Evolutionary conservation across 1,139 yeast genomes (phyloP).

Genomic region (Saccharomycopsis hybrid): DNA sequence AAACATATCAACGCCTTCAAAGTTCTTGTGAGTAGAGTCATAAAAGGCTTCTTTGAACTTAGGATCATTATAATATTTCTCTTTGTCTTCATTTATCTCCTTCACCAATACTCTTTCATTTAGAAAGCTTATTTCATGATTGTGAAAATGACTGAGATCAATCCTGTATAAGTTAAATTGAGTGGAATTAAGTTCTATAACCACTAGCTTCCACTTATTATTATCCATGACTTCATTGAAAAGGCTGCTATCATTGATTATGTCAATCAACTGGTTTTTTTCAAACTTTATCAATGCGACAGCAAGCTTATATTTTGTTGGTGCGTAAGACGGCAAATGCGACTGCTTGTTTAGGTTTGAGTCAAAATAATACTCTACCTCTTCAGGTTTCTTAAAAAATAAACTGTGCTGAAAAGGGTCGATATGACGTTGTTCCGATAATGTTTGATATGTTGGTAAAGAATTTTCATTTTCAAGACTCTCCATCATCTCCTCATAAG

Average conservation of each 20-base stretch:
- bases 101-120: slow-evolving; percentile 15
- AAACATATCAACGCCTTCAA: slow-evolving; percentile 15
- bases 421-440: slow-evolving; percentile 4
- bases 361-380: slow-evolving; percentile 12
- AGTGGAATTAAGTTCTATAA: slow-evolving; percentile 68
- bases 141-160: slow-evolving; percentile 25
- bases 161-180: slow-evolving; percentile 57
- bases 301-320: slow-evolving; percentile 15
- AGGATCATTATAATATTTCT: slow-evolving; percentile 1
- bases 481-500: no score
- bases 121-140: slow-evolving; percentile 27
- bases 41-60: slow-evolving; percentile 8
- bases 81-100: slow-evolving; percentile 14
- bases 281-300: slow-evolving; percentile 18
- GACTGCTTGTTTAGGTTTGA: slow-evolving; percentile 8
- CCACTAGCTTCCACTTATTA: slow-evolving; percentile 21
- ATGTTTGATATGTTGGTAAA: slow-evolving; percentile 12
- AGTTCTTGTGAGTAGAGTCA: slow-evolving; percentile 9
- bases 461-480: background rate
- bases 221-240: slow-evolving; percentile 2
- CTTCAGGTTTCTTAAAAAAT: slow-evolving; percentile 16
- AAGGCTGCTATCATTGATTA: slow-evolving; percentile 8
- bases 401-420: slow-evolving; percentile 11
- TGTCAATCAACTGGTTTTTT: slow-evolving; percentile 13
- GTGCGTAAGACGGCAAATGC: slow-evolving; percentile 17